Conservation (phyloP, 306 rosid species). For the Vigna unguiculata region DNA sequence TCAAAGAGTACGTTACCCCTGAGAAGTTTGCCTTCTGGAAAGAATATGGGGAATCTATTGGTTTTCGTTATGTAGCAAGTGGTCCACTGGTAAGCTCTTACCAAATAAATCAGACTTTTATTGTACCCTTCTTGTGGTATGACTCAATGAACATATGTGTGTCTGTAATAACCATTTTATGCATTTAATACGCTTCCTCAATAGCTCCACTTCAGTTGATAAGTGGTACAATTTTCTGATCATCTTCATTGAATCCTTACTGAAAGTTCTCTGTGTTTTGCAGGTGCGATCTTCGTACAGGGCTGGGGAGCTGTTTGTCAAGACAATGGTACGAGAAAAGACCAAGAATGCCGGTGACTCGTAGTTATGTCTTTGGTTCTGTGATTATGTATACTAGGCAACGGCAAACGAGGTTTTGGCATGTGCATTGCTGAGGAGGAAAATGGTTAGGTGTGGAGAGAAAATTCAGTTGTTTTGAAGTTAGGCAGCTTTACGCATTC, state of each 20-base stretch:
- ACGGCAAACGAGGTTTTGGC: conserved; percentile 31
- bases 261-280: conserved; percentile 17
- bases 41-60: conserved; percentile 93
- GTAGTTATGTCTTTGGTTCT: conserved; percentile 24
- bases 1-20: conserved; percentile 87
- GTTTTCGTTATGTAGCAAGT: conserved; percentile 94
- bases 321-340: conserved; percentile 81
- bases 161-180: background rate
- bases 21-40: conserved; percentile 93
- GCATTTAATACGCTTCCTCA: background rate
- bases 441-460: conserved; percentile 18
- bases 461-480: conserved; percentile 14
- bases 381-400: conserved; percentile 24
- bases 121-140: conserved; percentile 39
- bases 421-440: conserved; percentile 25
- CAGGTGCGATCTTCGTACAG: conserved; percentile 96
- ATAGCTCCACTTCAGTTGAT: conserved; percentile 9
- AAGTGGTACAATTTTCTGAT: conserved; percentile 25
- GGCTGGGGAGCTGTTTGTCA: conserved; percentile 94
- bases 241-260: background rate
- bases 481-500: conserved; percentile 1
- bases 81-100: conserved; percentile 85
- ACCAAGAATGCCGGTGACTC: conserved; percentile 45
- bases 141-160: background rate
- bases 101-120: conserved; percentile 14